These are phyloP conservation scores for Byssochlamys sp. DNA, from an alignment of 2,329 filamentous ascomycete species.

Conservation along the genomic window DNA sequence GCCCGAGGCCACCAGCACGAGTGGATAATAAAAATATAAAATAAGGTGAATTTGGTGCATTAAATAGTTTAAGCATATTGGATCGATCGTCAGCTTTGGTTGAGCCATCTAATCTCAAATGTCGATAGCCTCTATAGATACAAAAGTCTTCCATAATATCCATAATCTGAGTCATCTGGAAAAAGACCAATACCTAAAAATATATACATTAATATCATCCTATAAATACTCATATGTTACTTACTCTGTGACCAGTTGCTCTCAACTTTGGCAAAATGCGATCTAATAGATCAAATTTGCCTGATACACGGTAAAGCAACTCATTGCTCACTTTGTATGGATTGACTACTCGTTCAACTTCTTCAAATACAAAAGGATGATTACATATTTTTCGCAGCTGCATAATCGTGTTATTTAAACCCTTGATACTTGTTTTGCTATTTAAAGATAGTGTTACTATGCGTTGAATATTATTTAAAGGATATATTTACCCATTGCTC, in stretches of 20 bases:
- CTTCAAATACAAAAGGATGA: constrained; percentile 95
- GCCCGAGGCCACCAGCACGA: constrained; percentile 90
- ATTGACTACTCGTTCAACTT: constrained; percentile 97
- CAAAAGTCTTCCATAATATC: constrained; percentile 99
- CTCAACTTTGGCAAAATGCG: constrained; percentile 88
- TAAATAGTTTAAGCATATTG: constrained; percentile 79
- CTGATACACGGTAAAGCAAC: constrained; percentile 83
- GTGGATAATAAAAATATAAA: constrained; percentile 98
- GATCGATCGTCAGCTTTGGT: constrained; percentile 97
- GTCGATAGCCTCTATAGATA: constrained; percentile 69
- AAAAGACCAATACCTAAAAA: constrained; percentile 98
- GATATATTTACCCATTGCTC: constrained; percentile 89
- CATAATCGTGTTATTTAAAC: constrained; percentile 99
- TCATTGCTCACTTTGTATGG: constrained; percentile 81
- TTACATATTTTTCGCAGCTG: constrained; percentile 97
- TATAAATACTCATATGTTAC: too few relatives aligned
- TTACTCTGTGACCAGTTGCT: constrained; percentile 76
- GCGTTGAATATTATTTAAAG: too few relatives aligned
- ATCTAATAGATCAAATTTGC: constrained; percentile 94
- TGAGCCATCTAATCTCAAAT: constrained; percentile 86
- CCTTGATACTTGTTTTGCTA: constrained; percentile 88
- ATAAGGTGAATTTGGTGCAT: constrained; percentile 78
- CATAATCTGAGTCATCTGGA: constrained; percentile 99
- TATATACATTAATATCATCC: too few relatives aligned
- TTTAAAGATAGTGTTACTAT: too few relatives aligned